Evolutionary conservation across 129 eudicot genomes (phyloP).

Genomic region (Lactuca saligna): DNA sequence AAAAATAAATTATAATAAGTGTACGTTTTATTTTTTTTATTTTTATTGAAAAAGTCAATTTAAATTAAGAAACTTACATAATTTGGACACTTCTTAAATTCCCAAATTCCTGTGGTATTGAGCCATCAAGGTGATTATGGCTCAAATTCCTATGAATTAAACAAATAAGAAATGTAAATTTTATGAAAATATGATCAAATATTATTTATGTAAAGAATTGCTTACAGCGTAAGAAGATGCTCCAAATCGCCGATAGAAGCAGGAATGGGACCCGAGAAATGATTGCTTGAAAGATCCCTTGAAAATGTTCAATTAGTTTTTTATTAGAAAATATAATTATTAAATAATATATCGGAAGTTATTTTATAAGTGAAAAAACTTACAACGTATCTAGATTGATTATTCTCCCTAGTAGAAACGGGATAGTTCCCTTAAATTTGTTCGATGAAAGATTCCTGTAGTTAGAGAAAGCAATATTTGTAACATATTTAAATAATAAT

Average conservation of each 20-base stretch:
- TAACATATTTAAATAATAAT: not conserved
- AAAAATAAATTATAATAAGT: not conserved
- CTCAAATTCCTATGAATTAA: conserved; percentile 61
- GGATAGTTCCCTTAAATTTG: conserved; percentile 62
- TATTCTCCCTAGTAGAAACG: conserved; percentile 75
- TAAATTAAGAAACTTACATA: conserved; percentile 48
- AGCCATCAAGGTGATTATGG: conserved; percentile 65
- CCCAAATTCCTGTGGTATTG: conserved; percentile 79
- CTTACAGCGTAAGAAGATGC: conserved; percentile 86
- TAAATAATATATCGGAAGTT: not conserved
- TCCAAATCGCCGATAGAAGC: conserved; percentile 85
- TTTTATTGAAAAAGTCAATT: not conserved
- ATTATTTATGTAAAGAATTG: not conserved
- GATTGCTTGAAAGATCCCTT: conserved; percentile 86
- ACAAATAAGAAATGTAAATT: not conserved
- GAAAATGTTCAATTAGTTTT: not conserved
- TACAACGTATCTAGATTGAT: conserved; percentile 83
- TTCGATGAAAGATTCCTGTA: conserved; percentile 85
- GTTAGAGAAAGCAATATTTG: not conserved
- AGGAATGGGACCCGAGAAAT: conserved; percentile 69
- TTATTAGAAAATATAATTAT: not conserved
- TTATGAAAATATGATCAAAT: not conserved
- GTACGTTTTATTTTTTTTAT: not conserved
- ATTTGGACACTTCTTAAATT: conserved; percentile 71
- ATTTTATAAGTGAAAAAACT: conserved; percentile 28